Evolutionary conservation across 441 rosid genomes (phyloP).

Genomic region (Populus hybrid): DNA sequence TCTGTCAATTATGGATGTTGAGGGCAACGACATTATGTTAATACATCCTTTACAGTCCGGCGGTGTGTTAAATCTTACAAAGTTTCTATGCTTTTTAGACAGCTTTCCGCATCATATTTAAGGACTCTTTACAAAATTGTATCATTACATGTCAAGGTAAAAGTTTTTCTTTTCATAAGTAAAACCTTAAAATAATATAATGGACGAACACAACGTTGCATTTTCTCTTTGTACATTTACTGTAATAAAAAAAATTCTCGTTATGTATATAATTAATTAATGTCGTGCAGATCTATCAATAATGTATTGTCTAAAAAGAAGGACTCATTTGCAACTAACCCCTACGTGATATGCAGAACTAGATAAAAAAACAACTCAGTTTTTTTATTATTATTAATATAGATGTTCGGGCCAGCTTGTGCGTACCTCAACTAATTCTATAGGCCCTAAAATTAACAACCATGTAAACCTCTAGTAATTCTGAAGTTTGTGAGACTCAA

Average conservation of each 20-base stretch:
- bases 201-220: too few species aligned
- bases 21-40: slow-evolving; percentile 27
- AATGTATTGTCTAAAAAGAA: too few species aligned
- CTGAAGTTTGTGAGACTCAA: too few species aligned
- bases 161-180: not conserved
- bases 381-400: too few species aligned
- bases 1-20: slow-evolving; percentile 20
- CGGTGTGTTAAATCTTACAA: slow-evolving; percentile 37
- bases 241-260: not conserved
- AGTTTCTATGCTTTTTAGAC: slow-evolving; percentile 16
- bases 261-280: too few species aligned
- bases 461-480: fast-evolving
- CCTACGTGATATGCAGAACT: too few species aligned
- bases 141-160: not conserved
- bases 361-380: too few species aligned
- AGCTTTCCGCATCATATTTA: slow-evolving; percentile 9
- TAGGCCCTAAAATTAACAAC: fast-evolving
- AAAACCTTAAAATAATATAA: not conserved
- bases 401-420: fast-evolving
- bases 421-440: too few species aligned
- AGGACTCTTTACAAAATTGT: not conserved
- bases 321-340: too few species aligned
- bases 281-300: too few species aligned
- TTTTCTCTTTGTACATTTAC: too few species aligned
- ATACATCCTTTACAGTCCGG: slow-evolving; percentile 44